Evolutionary conservation across 768 basidiomycete genomes (phyloP), one percentile per base, ranked within the genome.

Genomic region (Pleurotus salmoneostramineus): DNA sequence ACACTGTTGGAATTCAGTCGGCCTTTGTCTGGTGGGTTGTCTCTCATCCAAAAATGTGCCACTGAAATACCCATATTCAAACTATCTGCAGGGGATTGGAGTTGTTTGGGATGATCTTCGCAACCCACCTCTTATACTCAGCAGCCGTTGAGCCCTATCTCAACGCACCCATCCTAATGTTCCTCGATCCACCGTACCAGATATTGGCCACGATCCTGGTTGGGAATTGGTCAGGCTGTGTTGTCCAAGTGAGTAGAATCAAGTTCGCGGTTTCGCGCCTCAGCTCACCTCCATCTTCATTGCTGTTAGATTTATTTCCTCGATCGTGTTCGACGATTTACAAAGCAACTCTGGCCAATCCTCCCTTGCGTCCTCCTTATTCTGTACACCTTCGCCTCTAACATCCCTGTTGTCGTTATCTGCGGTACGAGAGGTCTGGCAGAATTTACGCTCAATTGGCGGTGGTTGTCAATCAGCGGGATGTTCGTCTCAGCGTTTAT

Each of bases 391-490:
- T 64, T 67, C 34, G 46, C 67, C 21, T 70, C 69, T 2, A 70
- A 70, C 47, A 58, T 72, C 45, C 68, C 61, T 10, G 57, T 73
- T 1, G 64, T 65, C 2, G 62, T 62, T 1, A 61, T 63, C 45
- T 67, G 66, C 12, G 57, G 71, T 36, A 62, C 63, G 3, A 27
- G 14, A 5, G 48, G 48, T 12, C 10, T 49, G 48, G n/a, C 32
- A 4, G 50, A 52, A 6, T 73, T 63, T 52, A 64, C 65, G 5
- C 60, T 63, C 4, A 54, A 63, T 5, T 67, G 64, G 46, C 61
- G 63, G n/a, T 73, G 72, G 73, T 60, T 74, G 6, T 67, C 74
- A 15, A 67, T 69, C 1, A 61, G 64, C 10, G 60, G 72, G 5
- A 65, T 74, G 42, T 61, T 61, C 10, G 59, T 66, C 7, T 68